These are phyloP conservation scores for Agrocybe pediades DNA, from an alignment of 768 basidiomycete species.

Conservation along the genomic window DNA sequence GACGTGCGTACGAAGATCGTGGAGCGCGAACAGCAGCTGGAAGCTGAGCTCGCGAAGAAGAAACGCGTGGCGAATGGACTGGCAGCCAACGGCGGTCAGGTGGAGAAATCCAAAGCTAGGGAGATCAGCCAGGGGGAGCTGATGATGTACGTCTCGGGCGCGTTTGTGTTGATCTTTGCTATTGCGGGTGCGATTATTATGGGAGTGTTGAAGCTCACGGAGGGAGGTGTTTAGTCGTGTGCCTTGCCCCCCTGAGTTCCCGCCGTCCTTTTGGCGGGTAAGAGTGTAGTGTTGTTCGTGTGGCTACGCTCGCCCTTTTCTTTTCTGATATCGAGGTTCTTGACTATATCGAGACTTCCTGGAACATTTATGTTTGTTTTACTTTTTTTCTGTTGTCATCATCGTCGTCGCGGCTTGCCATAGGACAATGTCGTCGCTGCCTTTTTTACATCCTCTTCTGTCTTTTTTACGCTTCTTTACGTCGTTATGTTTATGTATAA, in stretches of 20 bases:
- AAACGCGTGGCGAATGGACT: slow-evolving; percentile 25
- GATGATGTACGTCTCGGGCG: slow-evolving; percentile 31
- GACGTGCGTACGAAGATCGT: slow-evolving; percentile 63
- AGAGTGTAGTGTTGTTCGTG: no score
- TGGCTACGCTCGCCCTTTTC: no score
- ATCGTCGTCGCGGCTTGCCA: background rate
- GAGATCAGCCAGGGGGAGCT: slow-evolving; percentile 23
- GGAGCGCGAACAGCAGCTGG: slow-evolving; percentile 43
- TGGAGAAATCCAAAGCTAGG: background rate
- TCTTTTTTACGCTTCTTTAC: background rate
- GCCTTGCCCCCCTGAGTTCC: background rate
- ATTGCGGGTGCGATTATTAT: slow-evolving; percentile 24
- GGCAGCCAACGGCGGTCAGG: background rate
- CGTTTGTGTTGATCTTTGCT: slow-evolving; percentile 23
- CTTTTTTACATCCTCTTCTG: background rate
- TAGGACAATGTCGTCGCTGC: background rate
- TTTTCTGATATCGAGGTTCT: background rate
- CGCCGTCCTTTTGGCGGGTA: background rate
- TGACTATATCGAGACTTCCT: background rate
- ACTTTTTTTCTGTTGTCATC: background rate
- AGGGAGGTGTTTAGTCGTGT: background rate
- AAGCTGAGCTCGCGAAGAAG: slow-evolving; percentile 32
- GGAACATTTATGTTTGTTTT: no score
- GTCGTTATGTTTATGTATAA: slow-evolving; percentile 7
- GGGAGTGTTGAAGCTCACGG: slow-evolving; percentile 20